A percentile compares a stretch with the other conserved stretches of the same genome.
phyloP scores from a whole-genome alignment of 208 protist genomes.

The Wallacemonas collosoma region DNA sequence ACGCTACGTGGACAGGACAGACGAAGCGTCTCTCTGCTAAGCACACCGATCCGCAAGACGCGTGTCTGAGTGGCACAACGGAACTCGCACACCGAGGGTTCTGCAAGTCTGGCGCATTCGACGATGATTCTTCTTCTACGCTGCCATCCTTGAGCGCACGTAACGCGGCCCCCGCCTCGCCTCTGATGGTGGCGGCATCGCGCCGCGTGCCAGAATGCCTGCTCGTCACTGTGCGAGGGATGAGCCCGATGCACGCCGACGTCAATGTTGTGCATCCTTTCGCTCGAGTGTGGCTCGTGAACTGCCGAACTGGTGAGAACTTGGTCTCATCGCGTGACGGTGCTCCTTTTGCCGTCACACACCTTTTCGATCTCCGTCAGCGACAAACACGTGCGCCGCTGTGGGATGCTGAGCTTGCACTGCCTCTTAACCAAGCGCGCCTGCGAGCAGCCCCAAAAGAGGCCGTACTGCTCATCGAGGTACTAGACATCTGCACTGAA shows the following conservation, averaged over 20 bases:
- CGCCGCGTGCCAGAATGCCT: conserved; percentile 20
- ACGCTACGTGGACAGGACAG: not conserved
- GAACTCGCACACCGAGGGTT: conserved; percentile 8
- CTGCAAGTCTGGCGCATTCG: conserved; percentile 32
- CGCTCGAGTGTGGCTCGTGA: conserved; percentile 81
- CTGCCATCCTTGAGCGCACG: not conserved
- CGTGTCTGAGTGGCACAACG: not conserved
- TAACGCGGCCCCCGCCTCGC: not conserved
- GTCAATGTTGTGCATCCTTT: conserved; percentile 72
- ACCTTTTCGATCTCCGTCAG: conserved; percentile 77
- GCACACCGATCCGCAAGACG: not conserved
- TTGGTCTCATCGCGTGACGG: conserved; percentile 27
- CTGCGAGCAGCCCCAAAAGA: conserved; percentile 22
- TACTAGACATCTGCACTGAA: conserved; percentile 75
- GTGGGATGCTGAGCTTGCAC: conserved; percentile 70
- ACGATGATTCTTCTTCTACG: conserved; percentile 8
- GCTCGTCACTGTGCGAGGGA: conserved; percentile 57
- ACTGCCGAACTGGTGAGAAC: conserved; percentile 56
- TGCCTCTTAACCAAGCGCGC: conserved; percentile 31
- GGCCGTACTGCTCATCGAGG: conserved; percentile 75
- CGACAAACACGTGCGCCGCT: conserved; percentile 55
- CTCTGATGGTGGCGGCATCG: not conserved
- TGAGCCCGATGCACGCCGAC: conserved; percentile 77
- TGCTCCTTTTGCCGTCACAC: conserved; percentile 58
- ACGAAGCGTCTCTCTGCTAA: not conserved